Conservation (phyloP, 495 filamentous ascomycete genomes). For the Tuber aestivum region DNA sequence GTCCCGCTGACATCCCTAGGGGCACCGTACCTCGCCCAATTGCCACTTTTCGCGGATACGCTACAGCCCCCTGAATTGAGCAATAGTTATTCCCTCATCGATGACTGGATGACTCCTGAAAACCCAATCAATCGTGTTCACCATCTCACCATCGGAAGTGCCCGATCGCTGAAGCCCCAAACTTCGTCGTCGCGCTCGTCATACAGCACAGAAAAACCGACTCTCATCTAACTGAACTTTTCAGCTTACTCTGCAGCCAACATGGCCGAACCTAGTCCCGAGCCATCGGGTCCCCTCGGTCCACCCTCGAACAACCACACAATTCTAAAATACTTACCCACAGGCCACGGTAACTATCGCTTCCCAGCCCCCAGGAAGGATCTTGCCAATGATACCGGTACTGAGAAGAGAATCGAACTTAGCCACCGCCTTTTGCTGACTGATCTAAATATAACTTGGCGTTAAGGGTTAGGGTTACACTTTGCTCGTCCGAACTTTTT, state of each 20-base stretch:
- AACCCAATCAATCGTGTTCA: not conserved
- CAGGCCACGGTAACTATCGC: not conserved
- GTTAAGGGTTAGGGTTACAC: not conserved
- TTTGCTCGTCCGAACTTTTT: not conserved
- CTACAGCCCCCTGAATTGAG: not conserved
- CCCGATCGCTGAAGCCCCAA: not conserved
- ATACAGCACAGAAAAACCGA: not conserved
- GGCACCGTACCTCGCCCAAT: not conserved
- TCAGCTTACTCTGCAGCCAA: conserved; percentile 1
- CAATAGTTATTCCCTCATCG: not conserved
- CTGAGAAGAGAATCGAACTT: not conserved
- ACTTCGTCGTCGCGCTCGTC: not conserved
- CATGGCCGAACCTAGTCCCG: not conserved
- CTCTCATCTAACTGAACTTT: not conserved
- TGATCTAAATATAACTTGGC: not conserved
- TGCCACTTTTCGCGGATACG: not conserved
- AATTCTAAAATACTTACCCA: not conserved
- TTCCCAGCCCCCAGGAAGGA: not conserved
- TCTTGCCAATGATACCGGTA: not conserved
- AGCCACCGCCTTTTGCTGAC: not conserved
- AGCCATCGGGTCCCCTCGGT: not conserved
- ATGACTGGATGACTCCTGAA: not conserved
- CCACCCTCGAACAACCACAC: not conserved
- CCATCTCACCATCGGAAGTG: not conserved
- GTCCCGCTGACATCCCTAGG: not conserved